phyloP scores from a whole-genome alignment of 2,329 filamentous ascomycete genomes.

The Penicillium sp. region DNA sequence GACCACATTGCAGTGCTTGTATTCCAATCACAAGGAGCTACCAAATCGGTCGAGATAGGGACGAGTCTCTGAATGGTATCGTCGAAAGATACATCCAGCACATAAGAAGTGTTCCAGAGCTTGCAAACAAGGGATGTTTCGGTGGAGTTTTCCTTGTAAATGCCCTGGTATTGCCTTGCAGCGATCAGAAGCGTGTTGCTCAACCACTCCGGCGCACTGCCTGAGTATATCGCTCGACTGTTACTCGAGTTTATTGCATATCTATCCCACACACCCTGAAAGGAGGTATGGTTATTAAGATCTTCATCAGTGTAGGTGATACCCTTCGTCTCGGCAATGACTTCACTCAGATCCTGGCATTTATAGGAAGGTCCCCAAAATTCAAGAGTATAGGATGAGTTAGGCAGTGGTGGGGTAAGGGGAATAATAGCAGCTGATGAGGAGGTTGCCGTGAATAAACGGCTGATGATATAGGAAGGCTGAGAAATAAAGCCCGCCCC shows the following conservation, averaged over 20 bases:
- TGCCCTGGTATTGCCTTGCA: slow-evolving; percentile 1
- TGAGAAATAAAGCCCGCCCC: background rate
- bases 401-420: slow-evolving; percentile 4
- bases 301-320: background rate
- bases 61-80: slow-evolving; percentile 3
- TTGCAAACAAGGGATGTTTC: slow-evolving; percentile 10
- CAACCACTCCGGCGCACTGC: background rate
- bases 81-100: slow-evolving; percentile 4
- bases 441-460: background rate
- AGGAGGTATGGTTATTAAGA: background rate
- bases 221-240: background rate
- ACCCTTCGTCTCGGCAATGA: slow-evolving; percentile 7
- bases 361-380: slow-evolving; percentile 17
- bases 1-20: background rate
- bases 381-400: slow-evolving; percentile 9
- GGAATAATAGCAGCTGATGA: slow-evolving; percentile 5
- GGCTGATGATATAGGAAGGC: background rate
- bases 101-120: slow-evolving; percentile 16
- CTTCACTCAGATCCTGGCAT: slow-evolving; percentile 12
- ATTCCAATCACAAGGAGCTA: background rate
- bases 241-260: background rate
- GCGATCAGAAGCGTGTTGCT: slow-evolving; percentile 6
- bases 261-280: slow-evolving; percentile 2
- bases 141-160: slow-evolving; percentile 3
- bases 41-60: slow-evolving; percentile 7